Percentiles rank a stretch among this genome's conserved stretches.
Conservation (phyloP, 192 early-diverging fungal species). For the Spizellomyces sp. region DNA sequence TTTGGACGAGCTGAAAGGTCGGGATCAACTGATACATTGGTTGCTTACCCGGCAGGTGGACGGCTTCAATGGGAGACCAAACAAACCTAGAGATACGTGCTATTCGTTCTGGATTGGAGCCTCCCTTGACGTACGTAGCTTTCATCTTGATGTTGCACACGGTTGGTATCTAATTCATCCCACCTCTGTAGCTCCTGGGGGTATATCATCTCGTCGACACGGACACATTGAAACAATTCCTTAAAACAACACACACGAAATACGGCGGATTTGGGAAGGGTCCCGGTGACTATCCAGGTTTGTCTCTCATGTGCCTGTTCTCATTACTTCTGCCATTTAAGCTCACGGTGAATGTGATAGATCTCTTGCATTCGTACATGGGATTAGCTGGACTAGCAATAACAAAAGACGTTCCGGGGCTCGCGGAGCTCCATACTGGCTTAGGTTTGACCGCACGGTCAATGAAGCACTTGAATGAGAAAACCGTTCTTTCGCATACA, state of each 20-base stretch:
- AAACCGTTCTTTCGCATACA: too few relatives aligned
- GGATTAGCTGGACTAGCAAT: constrained; percentile 68
- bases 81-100: constrained; percentile 90
- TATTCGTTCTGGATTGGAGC: constrained; percentile 99
- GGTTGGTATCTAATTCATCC: neutral
- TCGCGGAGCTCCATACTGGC: too few relatives aligned
- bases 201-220: constrained; percentile 63
- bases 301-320: neutral
- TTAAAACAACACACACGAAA: constrained; percentile 59
- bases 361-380: constrained; percentile 85
- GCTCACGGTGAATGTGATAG: constrained; percentile 36
- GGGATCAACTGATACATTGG: constrained; percentile 69
- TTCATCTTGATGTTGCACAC: neutral
- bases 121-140: constrained; percentile 56
- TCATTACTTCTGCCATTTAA: constrained; percentile 4
- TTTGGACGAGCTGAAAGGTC: constrained; percentile 40
- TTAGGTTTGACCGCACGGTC: too few relatives aligned
- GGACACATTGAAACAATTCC: constrained; percentile 55
- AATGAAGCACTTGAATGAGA: too few relatives aligned
- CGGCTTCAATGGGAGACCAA: constrained; percentile 90
- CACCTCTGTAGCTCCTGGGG: constrained; percentile 53
- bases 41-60: constrained; percentile 71
- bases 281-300: constrained; percentile 59
- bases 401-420: neutral
- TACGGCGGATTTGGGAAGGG: constrained; percentile 72